Percentiles rank a stretch among this genome's conserved stretches.
These are phyloP conservation scores for Casuarina equisetifolia DNA, from an alignment of 306 rosid genomes.

Conservation along the genomic window DNA sequence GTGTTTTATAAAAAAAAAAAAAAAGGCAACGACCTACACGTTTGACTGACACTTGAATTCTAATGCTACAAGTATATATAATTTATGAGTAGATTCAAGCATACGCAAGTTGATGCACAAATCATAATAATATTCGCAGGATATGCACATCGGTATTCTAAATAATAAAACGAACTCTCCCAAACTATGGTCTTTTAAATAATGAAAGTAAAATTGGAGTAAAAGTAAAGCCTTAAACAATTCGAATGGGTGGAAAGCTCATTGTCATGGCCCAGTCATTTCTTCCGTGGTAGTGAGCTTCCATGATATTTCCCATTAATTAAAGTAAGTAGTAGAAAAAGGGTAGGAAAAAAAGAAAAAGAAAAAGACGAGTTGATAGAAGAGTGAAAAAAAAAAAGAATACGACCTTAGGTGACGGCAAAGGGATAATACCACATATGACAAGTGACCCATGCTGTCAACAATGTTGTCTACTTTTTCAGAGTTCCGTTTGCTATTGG, in stretches of 20 bases:
- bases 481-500: conserved; percentile 26
- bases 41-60: too few relatives aligned
- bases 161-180: background rate
- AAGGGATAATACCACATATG: background rate
- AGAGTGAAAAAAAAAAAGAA: background rate
- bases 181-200: background rate
- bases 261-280: background rate
- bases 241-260: conserved; percentile 15
- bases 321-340: conserved; percentile 36
- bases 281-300: conserved; percentile 7
- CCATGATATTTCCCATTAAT: conserved; percentile 33
- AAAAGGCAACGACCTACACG: too few relatives aligned
- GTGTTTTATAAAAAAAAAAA: too few relatives aligned
- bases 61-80: too few relatives aligned
- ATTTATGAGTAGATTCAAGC: background rate
- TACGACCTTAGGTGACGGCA: conserved; percentile 3
- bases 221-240: background rate
- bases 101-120: background rate
- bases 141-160: background rate
- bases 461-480: background rate
- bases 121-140: background rate
- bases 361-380: conserved; percentile 7
- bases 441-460: conserved; percentile 8
- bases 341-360: background rate
- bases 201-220: background rate